Base-by-base conservation (phyloP, 768 basidiomycete genomes). In the Phylloporus scabripes region DNA sequence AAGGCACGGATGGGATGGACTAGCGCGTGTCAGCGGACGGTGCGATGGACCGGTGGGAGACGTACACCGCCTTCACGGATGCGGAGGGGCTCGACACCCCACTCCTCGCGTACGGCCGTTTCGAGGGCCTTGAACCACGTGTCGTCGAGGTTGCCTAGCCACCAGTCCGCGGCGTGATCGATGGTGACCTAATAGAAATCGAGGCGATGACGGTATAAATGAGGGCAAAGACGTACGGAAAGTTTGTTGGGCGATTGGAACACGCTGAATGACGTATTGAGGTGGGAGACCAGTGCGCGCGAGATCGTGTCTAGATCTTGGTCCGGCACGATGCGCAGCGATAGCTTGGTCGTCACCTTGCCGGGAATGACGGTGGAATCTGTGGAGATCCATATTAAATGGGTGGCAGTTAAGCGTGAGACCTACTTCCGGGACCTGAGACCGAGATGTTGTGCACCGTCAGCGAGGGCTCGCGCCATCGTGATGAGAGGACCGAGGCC, bases 1-100 rank as follows among this genome's bases (percentile, higher is more conserved):
- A 94, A 0, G 94, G 95, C 0, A 98, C 81, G 2, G 91, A 91
- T 4, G 96, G 96, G 45, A 97, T 92, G 6, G 91, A 92, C 92
- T 94, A 57, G 37, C 51, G 28, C 7, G 20, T 3, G 49, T 56
- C 18, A 48, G 26, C 48, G 12, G 47, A 38, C 10, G 20, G 18
- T 0, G 17, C 8, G 17, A 17, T 14, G 32, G 8, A 23, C 38
- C 17, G n/a, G 21, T 20, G 0, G 10, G 17, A 29, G 18, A 77
- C 83, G 63, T 66, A 92, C 90, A 32, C 94, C 94, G 63, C 94
- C 94, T 73, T 96, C 94, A 36, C 94, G 79, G 43, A 96, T 94
- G 21, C 88, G 80, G 53, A 96, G 66, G 4, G 95, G 95, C 51
- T 83, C 77, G 37, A 83, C 72, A 5, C 83, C 83, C 95, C 95